These are phyloP conservation scores for Zea luxurians DNA, from an alignment of 176 grass and related monocot species.

Conservation along the genomic window DNA sequence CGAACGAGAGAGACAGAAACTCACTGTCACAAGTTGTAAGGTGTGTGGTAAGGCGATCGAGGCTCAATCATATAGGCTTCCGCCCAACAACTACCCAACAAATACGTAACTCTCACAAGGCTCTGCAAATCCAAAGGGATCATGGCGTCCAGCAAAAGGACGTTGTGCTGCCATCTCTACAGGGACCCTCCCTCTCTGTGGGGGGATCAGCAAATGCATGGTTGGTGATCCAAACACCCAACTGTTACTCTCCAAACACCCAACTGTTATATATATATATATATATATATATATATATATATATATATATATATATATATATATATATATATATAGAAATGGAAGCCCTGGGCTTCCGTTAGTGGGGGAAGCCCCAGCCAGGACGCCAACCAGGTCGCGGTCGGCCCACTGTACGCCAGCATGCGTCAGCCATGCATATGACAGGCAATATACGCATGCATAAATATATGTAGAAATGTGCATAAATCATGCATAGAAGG, in stretches of 20 bases:
- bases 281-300: too few relatives aligned
- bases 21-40: constrained; percentile 57
- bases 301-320: too few relatives aligned
- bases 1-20: constrained; percentile 28
- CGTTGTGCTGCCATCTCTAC: constrained; percentile 59
- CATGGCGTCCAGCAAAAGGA: constrained; percentile 67
- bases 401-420: too few relatives aligned
- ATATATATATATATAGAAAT: too few relatives aligned
- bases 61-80: constrained; percentile 50
- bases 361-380: too few relatives aligned
- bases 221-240: constrained; percentile 42
- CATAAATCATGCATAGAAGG: too few relatives aligned
- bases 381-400: too few relatives aligned
- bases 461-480: too few relatives aligned
- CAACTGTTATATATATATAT: constrained; percentile 15
- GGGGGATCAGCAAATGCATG: constrained; percentile 43
- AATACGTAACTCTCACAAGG: constrained; percentile 74
- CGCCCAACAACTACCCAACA: constrained; percentile 41
- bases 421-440: too few relatives aligned
- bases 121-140: constrained; percentile 74
- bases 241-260: constrained; percentile 45
- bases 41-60: constrained; percentile 35
- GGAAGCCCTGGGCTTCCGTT: too few relatives aligned
- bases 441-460: too few relatives aligned
- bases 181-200: constrained; percentile 42